These are phyloP conservation scores for Fonsecaea pedrosoi DNA, from an alignment of 2,329 filamentous ascomycete species.

Conservation along the genomic window DNA sequence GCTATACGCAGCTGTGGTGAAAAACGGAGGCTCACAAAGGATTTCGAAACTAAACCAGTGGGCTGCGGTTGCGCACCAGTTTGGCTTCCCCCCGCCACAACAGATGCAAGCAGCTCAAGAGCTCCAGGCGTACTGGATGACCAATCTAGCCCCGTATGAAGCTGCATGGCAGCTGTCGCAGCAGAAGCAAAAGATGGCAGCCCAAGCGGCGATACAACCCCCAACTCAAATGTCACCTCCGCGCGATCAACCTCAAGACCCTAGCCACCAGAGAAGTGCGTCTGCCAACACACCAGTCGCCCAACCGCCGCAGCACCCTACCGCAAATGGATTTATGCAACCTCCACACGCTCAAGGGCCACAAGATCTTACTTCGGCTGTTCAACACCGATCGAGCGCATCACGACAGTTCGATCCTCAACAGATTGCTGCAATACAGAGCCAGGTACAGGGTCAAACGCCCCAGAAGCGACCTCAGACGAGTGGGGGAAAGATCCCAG, in stretches of 20 bases:
- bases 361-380: constrained; percentile 45
- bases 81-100: constrained; percentile 67
- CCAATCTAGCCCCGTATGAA: constrained; percentile 77
- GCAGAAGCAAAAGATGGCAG: constrained; percentile 51
- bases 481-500: constrained; percentile 42
- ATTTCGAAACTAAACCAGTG: constrained; percentile 75
- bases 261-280: constrained; percentile 36
- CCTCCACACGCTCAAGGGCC: constrained; percentile 24
- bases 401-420: constrained; percentile 41
- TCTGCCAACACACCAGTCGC: constrained; percentile 41
- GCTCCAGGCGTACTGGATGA: constrained; percentile 76
- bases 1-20: constrained; percentile 79
- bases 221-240: constrained; percentile 52
- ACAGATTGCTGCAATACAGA: constrained; percentile 38
- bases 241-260: constrained; percentile 43
- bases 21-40: constrained; percentile 76
- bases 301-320: constrained; percentile 25
- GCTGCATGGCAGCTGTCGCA: constrained; percentile 54
- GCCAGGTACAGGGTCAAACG: constrained; percentile 32
- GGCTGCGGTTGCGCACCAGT: constrained; percentile 71
- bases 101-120: constrained; percentile 71
- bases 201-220: constrained; percentile 49
- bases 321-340: constrained; percentile 49
- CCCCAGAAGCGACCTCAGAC: constrained; percentile 38
- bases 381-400: constrained; percentile 42